Evolutionary conservation across 2,329 filamentous ascomycete species (phyloP).

Genomic region (Apiospora phragmitis): DNA sequence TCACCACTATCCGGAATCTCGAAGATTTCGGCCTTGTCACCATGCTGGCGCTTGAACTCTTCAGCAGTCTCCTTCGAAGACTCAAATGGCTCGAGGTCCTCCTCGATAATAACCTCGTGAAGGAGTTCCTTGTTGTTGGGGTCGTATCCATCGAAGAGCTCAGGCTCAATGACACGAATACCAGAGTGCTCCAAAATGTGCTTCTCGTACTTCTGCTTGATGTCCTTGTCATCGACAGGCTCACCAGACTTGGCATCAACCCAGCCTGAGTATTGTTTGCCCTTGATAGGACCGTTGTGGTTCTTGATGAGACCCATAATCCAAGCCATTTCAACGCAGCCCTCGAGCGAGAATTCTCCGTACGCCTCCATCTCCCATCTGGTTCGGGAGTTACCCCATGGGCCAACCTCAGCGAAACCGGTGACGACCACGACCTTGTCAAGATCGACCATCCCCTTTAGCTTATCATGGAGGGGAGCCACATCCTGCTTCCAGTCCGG

Average conservation of each 20-base stretch:
- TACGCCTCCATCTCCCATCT: constrained; percentile 99
- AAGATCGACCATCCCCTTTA: constrained; percentile 98
- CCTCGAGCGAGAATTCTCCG: constrained; percentile 95
- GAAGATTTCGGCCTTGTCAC: constrained; percentile 96
- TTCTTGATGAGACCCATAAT: constrained; percentile 99
- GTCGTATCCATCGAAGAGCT: constrained; percentile 95
- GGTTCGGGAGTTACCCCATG: constrained; percentile 97
- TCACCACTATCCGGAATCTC: constrained; percentile 93
- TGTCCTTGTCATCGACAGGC: constrained; percentile 95
- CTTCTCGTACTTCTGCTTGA: constrained; percentile 98
- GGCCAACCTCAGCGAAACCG: constrained; percentile 92
- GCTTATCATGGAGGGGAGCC: constrained; percentile 80
- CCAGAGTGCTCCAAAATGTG: constrained; percentile 93
- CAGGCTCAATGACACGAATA: constrained; percentile 96
- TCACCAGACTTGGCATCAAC: constrained; percentile 93
- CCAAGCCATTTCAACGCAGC: constrained; percentile 99
- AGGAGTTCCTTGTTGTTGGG: constrained; percentile 98
- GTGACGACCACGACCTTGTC: constrained; percentile 98
- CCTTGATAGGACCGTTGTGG: constrained; percentile 94
- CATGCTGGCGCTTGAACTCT: constrained; percentile 96
- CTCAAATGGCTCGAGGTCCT: constrained; percentile 96
- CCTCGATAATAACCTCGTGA: constrained; percentile 95
- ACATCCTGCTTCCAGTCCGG: constrained; percentile 92
- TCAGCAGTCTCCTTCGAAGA: constrained; percentile 95
- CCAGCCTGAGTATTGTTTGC: constrained; percentile 95